Evolutionary conservation across 495 filamentous ascomycete species (phyloP), one percentile per base, ranked within the genome.

Genomic region (Hypoxylon fragiforme): DNA sequence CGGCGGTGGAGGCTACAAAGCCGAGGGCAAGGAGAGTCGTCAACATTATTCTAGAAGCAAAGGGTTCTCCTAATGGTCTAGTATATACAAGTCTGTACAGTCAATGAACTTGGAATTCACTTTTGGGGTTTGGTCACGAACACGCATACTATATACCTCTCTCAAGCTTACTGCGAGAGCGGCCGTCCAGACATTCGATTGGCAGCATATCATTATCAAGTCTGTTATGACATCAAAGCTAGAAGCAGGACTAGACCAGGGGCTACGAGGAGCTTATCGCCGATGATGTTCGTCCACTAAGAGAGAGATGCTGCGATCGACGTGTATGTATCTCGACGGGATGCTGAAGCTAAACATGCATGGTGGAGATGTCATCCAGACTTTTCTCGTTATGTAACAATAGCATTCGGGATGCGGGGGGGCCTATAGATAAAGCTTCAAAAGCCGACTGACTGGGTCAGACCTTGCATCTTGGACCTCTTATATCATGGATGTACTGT

Each of bases 331-430:
- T 62, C 53, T 49, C 59, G 37, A 44, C 53, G 48, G 59, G 47
- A 40, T 11, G 32, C 51, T 22, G 53, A 62, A 49, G 36, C 48
- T 62, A 26, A 30, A 55, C 58, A 57, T 62, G 59, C 59, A 62
- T 57, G 57, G 59, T 32, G 38, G 53, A 53, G 43, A 57, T 62
- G 59, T 62, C 59, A 62, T 53, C 43, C 18, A 49, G 24, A 8
- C 32, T 5, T 52, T 57, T 57, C 47, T 62, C 16, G 48, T 62
- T 62, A 62, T 52, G 59, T 62, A 62, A 62, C 48, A 14, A 62
- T 62, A 40, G 43, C 30, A 42, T 37, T 50, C 30, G 19, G 35
- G 44, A 41, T 44, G 52, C 52, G 47, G 59, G 59, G 59, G 30
- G 21, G 39, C n/a, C n/a, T n/a, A n/a, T 53, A 57, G 42, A 56